Evolutionary conservation across 352 stramenopile species (phyloP).

Genomic region (Saprolegnia diclina): DNA sequence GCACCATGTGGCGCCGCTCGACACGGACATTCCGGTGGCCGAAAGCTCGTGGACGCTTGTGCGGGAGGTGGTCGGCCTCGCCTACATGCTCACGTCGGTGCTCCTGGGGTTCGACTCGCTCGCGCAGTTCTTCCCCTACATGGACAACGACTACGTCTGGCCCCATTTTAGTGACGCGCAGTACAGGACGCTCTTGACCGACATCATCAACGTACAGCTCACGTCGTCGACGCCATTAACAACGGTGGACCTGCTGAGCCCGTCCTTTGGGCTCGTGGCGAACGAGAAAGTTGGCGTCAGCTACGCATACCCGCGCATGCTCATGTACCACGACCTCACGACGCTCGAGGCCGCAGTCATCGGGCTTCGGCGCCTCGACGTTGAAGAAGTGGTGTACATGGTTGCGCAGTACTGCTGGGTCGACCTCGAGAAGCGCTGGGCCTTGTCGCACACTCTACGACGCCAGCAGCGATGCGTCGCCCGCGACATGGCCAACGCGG

Average conservation of each 20-base stretch:
- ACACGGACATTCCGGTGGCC: neutral
- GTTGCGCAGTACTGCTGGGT: conserved; percentile 25
- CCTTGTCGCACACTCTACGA: neutral
- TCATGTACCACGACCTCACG: conserved; percentile 15
- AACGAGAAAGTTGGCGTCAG: neutral
- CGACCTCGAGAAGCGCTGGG: conserved; percentile 17
- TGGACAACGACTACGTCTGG: conserved; percentile 10
- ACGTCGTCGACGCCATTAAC: neutral
- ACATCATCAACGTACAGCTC: neutral
- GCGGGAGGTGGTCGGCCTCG: neutral
- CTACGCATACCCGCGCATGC: conserved; percentile 7
- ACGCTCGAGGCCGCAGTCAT: neutral
- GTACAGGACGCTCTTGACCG: neutral
- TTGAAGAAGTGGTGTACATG: neutral
- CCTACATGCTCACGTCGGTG: neutral
- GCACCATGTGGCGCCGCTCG: neutral
- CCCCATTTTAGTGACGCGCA: neutral
- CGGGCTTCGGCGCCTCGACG: neutral
- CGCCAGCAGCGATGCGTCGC: conserved; percentile 3
- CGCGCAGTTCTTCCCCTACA: neutral
- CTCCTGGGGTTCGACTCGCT: neutral
- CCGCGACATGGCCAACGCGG: neutral
- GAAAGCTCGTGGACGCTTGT: neutral
- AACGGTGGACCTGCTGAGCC: neutral
- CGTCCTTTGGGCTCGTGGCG: neutral